Base-by-base conservation (phyloP, 192 early-diverging fungal species). In the Umbelopsis sp. region DNA sequence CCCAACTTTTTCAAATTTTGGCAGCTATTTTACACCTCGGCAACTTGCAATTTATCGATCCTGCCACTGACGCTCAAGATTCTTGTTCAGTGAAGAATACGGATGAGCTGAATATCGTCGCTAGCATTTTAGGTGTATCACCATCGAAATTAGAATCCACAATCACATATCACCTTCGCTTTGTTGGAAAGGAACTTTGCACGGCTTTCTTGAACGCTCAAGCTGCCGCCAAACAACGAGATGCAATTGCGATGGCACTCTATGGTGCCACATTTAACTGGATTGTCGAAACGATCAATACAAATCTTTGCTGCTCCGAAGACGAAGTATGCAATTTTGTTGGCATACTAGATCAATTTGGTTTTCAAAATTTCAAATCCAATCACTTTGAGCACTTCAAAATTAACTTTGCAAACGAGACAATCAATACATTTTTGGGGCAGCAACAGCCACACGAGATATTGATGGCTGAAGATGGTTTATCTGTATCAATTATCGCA, bases 11-110 rank as follows among this genome's bases (percentile, higher is more conserved):
- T 78, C 91, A 94, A 66, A 73, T 93, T 1, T 74, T 99, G 36
- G 91, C 94, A 0, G 97, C 94, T 0, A 92, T 98, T 45, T 78
- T 99, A 74, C 95, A 97, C 69, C 78, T 99, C 25, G 95, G 96
- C 34, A 95, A 96, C 65, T 77, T 96, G n/a, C 83, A 89, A 66
- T 99, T 99, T 73, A 67, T 83, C 3, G 92, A 90, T 66, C 81
- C 80, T 49, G 80, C 82, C 38, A 87, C 88, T 72, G 69, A 73
- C 16, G 85, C 84, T 8, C 80, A 91, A 68, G 92, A 92, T 41
- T 75, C 89, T 0, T 90, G 89, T 66, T 71, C 75, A 0, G 83
- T 93, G 24, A 92, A 88, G 70, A 94, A 95, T 75, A 84, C 77
- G 41, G 89, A 96, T 16, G 78, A 74, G 25, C 71, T 85, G 8